Evolutionary conservation across 1,284 basidiomycete genomes (phyloP).

Genomic region (Cryptococcus neoformans): DNA sequence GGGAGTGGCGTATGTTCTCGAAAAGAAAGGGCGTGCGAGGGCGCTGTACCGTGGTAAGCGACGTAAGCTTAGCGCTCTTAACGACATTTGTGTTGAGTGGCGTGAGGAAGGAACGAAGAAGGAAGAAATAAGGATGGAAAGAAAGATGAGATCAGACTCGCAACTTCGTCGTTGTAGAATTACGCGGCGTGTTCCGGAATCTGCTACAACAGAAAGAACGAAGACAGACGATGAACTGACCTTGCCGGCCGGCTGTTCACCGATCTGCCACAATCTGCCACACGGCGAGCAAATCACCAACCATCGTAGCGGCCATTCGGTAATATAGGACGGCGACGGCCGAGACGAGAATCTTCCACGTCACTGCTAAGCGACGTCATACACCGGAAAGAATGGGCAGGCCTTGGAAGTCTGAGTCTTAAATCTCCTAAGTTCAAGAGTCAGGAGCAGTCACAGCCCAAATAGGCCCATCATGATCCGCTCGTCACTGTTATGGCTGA

Average conservation of each 20-base stretch:
- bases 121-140: neutral
- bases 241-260: neutral
- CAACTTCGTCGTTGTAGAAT: neutral
- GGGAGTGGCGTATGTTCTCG: conserved; percentile 31
- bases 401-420: no score
- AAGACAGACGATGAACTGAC: no score
- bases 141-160: neutral
- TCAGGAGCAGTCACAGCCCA: neutral
- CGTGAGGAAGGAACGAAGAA: neutral
- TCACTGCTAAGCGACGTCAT: no score
- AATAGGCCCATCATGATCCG: neutral
- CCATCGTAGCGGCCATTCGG: no score
- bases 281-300: no score
- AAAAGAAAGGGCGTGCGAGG: conserved; percentile 10
- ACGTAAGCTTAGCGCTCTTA: conserved; percentile 24
- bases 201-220: no score
- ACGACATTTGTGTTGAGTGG: conserved; percentile 22
- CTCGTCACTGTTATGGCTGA: neutral
- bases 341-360: no score
- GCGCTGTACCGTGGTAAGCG: conserved; percentile 11
- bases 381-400: no score
- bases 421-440: no score
- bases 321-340: no score
- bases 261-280: no score
- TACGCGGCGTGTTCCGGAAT: conserved; percentile 3